Base-by-base conservation (phyloP, 192 early-diverging fungal genomes). In the Coemansia sp. region DNA sequence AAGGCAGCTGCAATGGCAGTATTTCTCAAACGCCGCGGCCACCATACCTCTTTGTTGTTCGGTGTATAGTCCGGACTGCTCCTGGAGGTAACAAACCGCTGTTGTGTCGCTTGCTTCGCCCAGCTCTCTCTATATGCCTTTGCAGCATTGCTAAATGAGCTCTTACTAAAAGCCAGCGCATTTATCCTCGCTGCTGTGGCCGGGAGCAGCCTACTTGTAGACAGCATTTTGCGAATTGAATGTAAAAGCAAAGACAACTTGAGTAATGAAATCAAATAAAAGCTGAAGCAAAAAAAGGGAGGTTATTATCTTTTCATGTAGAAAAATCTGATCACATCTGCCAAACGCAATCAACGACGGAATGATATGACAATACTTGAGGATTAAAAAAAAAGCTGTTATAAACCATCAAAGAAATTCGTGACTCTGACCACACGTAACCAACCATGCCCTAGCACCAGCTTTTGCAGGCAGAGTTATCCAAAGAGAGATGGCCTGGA, bases 21-120 rank as follows among this genome's bases (percentile, higher is more conserved):
- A 25, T 63, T 63, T 21, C 34, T 48, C 66, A 62, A 70, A 40
- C 64, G 67, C 29, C 56, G 67, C 35, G 23, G 8, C 60, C 39
- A 29, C 65, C 65, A 67, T 18, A 18, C 31, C 48, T 9, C 7
- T 23, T 51, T 51, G 48, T 12, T 26, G 5, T 13, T 26, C 23
- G 4, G 9, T 15, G 8, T 2, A 26, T 51, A 26, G 6, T 51
- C 48, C 2, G 25, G 21, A 51, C 48, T 8, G 48, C 48, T 26
- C 13, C 25, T 51, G 25, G 25, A 51, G 20, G 48, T 15, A 15
- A 51, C 48, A 13, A 51, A 51, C 21, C 48, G 23, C 7, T 23
- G 48, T 23, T 51, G 48, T 25, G 20, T 1, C 48, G 20, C 23
- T 51, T 6, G 20, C 3, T n/a, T 46, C 18, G 43, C 16, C 35